phyloP scores from a whole-genome alignment of 1,139 yeast genomes.

The Scheffersomyces stambukii region DNA sequence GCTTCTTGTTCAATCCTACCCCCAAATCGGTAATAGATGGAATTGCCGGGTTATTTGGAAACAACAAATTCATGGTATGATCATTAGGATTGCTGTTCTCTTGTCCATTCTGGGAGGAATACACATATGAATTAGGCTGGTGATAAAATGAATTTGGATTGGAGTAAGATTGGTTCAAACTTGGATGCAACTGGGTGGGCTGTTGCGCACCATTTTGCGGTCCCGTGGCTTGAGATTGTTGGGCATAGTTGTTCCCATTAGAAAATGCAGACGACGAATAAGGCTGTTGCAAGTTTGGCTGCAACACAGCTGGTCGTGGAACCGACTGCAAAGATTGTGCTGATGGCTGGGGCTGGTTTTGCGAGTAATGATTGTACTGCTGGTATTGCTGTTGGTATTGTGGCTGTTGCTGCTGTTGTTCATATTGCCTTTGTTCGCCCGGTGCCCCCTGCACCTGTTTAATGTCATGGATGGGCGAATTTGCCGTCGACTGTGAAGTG shows the following conservation, averaged over 20 bases:
- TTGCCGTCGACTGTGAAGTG: slow-evolving; percentile 35
- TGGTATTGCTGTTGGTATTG: slow-evolving; percentile 5
- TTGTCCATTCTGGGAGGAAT: too few relatives aligned
- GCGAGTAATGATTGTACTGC: slow-evolving; percentile 3
- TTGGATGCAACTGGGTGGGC: too few relatives aligned
- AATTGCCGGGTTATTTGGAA: slow-evolving; percentile 2
- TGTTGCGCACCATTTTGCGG: too few relatives aligned
- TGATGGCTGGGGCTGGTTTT: slow-evolving; percentile 5
- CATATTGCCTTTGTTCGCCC: slow-evolving; percentile 5
- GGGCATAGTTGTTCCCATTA: too few relatives aligned
- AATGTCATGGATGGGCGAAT: slow-evolving; percentile 27
- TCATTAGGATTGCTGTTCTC: not conserved
- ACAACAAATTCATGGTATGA: not conserved
- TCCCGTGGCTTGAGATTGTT: too few relatives aligned
- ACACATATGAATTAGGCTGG: too few relatives aligned
- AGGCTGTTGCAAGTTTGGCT: too few relatives aligned
- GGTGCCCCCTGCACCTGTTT: slow-evolving; percentile 9
- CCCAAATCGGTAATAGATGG: slow-evolving; percentile 5
- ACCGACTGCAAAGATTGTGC: slow-evolving; percentile 2
- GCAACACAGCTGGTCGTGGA: slow-evolving; percentile 1
- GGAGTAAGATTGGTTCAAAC: too few relatives aligned
- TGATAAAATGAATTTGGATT: too few relatives aligned
- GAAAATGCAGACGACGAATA: too few relatives aligned
- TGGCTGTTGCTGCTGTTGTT: slow-evolving; percentile 6
- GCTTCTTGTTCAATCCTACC: slow-evolving; percentile 2